A percentile compares a stretch with the other conserved stretches of the same genome.
Evolutionary conservation across 164 flowering plant species (phyloP).

Genomic region (grape (Vitis vinifera)): DNA sequence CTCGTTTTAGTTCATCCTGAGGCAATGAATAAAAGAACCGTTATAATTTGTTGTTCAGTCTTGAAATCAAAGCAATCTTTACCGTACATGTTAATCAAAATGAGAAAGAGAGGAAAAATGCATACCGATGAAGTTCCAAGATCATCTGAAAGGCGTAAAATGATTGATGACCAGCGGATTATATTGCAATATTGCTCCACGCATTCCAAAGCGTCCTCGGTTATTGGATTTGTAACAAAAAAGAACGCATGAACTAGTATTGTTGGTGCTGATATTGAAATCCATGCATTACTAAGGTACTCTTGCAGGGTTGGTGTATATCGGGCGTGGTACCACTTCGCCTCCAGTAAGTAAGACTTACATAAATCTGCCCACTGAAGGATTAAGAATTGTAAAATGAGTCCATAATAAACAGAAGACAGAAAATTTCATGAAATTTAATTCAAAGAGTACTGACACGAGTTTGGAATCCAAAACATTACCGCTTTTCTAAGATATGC

Average conservation of each 20-base stretch:
- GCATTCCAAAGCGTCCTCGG: constrained; percentile 9
- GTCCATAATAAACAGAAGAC: no score
- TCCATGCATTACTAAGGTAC: constrained; percentile 24
- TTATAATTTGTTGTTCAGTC: background rate
- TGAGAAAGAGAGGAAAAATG: no score
- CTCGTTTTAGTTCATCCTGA: constrained; percentile 31
- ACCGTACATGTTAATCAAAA: no score
- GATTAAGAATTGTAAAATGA: no score
- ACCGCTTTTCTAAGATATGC: no score
- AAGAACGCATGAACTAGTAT: background rate
- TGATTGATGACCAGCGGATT: constrained; percentile 10
- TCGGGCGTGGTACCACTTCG: constrained; percentile 18
- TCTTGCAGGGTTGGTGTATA: constrained; percentile 24
- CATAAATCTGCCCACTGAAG: constrained; percentile 26
- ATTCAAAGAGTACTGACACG: no score
- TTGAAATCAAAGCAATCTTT: background rate
- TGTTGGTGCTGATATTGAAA: constrained; percentile 1
- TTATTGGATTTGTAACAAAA: background rate
- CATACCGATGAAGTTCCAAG: constrained; percentile 32
- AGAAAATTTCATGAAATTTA: no score
- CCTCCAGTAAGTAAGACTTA: constrained; percentile 16
- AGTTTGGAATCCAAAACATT: no score
- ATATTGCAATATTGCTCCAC: constrained; percentile 10
- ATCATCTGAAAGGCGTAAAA: constrained; percentile 25
- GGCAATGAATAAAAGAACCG: background rate